Base-by-base conservation (phyloP, 371 early-diverging fungal genomes). In the Mucor circinelloides region DNA sequence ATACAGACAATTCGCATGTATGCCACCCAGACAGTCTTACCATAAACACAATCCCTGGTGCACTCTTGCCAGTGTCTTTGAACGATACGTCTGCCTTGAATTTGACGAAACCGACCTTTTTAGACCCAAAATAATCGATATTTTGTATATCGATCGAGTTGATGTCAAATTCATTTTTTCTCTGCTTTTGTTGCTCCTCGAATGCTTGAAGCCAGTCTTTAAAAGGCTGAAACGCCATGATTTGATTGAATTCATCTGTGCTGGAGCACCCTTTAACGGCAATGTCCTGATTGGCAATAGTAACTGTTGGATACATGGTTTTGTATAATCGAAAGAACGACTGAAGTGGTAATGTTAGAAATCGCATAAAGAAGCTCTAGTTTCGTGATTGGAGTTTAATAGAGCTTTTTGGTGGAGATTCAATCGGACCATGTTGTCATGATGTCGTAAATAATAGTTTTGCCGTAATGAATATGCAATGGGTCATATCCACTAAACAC, bases 41-140 rank as follows among this genome's bases (percentile, higher is more conserved):
- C 88, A 93, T 87, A 71, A 95, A 95, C 34, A 92, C 87, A 28
- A 93, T 83, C 0, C 94, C 94, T 0, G 94, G 94, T 0, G 90
- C 79, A 31, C 64, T 79, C 57, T 79, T 81, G 2, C 85, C 86
- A 5, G 82, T 77, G 15, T 86, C 82, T 23, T 71, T 70, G 6
- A 78, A 74, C 13, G 73, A 64, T 0, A 86, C 93, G 44, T 89
- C 81, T 4, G 88, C 84, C 42, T 82, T 74, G 52, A 94, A 85
- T 71, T 95, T 94, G 10, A 91, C 69, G 66, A 95, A 95, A 6
- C 95, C 94, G 62, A 93, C 72, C 1, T 87, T 85, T 6, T 80
- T 78, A 0, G 76, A 63, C 5, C 83, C 81, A 74, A 94, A 94
- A 28, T 82, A 73, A 64, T 93, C 95, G 7, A 90, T 87, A 68